phyloP scores from a whole-genome alignment of 495 filamentous ascomycete genomes.

The Thermothielavioides terrestris region DNA sequence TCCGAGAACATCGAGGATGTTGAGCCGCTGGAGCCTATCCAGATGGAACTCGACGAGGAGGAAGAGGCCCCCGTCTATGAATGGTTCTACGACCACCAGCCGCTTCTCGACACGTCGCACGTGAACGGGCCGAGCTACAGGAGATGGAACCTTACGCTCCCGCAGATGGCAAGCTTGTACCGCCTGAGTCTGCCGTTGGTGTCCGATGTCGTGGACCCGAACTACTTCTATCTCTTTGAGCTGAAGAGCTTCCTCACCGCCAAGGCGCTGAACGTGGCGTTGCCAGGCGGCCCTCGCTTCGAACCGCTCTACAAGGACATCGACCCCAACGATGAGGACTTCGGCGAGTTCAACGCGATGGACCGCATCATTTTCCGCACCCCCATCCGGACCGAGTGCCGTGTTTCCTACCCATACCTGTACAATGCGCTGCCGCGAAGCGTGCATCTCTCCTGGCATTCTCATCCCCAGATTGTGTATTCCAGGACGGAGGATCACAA shows the following conservation, averaged over 20 bases:
- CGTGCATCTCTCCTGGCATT: slow-evolving; percentile 89
- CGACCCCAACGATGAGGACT: slow-evolving; percentile 98
- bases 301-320: slow-evolving; percentile 99
- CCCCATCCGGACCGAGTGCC: slow-evolving; percentile 92
- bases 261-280: slow-evolving; percentile 93
- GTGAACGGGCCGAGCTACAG: slow-evolving; percentile 98
- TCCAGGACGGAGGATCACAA: slow-evolving; percentile 80
- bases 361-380: slow-evolving; percentile 98
- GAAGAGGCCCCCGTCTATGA: slow-evolving; percentile 88
- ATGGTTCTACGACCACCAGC: slow-evolving; percentile 97
- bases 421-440: slow-evolving; percentile 96
- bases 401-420: slow-evolving; percentile 86
- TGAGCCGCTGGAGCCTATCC: slow-evolving; percentile 94
- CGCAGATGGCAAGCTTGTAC: slow-evolving; percentile 93
- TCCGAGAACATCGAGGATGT: slow-evolving; percentile 99
- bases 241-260: slow-evolving; percentile 90
- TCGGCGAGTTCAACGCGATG: slow-evolving; percentile 99
- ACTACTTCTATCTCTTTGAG: slow-evolving; percentile 98
- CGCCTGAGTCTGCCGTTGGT: slow-evolving; percentile 85
- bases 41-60: slow-evolving; percentile 96
- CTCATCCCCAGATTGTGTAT: slow-evolving; percentile 87
- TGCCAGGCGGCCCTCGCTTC: slow-evolving; percentile 93
- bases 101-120: slow-evolving; percentile 83
- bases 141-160: slow-evolving; percentile 85
- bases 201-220: slow-evolving; percentile 88